phyloP scores from a whole-genome alignment of 441 rosid species.

The Syzygium malaccense region DNA sequence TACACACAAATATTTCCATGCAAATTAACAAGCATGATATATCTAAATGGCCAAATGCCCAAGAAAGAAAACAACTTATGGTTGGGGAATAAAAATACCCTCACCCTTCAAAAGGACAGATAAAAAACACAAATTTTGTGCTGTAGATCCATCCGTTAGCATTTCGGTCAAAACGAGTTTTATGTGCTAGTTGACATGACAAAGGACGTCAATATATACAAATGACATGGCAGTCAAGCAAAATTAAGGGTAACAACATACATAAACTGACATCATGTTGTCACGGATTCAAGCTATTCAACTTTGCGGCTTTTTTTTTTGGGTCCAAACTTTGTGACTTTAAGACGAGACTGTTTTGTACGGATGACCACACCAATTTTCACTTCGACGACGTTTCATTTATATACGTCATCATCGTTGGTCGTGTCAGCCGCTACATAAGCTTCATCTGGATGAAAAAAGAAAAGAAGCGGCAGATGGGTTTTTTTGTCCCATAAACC shows the following conservation, averaged over 20 bases:
- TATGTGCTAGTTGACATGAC: not conserved
- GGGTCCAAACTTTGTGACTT: not conserved
- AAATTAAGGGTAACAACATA: not conserved
- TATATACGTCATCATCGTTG: not conserved
- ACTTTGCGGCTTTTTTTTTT: not conserved
- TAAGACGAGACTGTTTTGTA: not conserved
- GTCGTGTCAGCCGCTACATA: not conserved
- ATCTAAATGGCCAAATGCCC: not conserved
- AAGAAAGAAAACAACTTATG: not conserved
- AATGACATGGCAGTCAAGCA: not conserved
- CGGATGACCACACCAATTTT: not conserved
- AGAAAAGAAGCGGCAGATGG: not conserved
- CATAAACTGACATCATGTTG: not conserved
- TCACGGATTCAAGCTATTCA: not conserved
- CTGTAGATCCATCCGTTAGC: not conserved
- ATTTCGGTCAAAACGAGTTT: not conserved
- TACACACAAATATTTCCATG: not conserved
- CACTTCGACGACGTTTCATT: not conserved
- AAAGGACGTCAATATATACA: not conserved
- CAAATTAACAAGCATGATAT: not conserved
- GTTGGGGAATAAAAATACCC: not conserved
- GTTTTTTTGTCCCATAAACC: not conserved
- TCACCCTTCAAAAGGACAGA: not conserved
- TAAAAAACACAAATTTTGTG: not conserved
- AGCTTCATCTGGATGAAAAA: not conserved